Percentiles rank a stretch among this genome's conserved stretches.
phyloP scores from a whole-genome alignment of 352 stramenopile species.

The Pythium biforme region DNA sequence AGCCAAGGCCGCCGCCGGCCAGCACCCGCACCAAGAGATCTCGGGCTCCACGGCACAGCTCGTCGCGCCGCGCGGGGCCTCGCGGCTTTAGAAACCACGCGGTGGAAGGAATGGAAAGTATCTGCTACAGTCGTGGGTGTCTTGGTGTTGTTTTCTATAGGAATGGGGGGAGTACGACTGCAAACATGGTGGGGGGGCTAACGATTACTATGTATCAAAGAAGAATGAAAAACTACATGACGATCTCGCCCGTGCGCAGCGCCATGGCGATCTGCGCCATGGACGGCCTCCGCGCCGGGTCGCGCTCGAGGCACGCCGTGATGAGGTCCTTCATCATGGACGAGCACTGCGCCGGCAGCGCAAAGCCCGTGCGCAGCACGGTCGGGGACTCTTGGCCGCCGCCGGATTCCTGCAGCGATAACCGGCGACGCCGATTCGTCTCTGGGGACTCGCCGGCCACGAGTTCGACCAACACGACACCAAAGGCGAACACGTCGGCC shows the following conservation, averaged over 20 bases:
- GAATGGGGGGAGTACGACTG: too few species aligned
- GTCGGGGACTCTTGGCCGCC: slow-evolving; percentile 31
- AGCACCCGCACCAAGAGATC: not conserved
- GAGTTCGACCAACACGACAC: slow-evolving; percentile 77
- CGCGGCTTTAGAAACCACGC: slow-evolving; percentile 23
- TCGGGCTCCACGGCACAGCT: not conserved
- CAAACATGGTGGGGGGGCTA: too few species aligned
- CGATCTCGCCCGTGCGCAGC: slow-evolving; percentile 59
- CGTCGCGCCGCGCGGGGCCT: slow-evolving; percentile 6
- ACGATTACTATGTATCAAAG: slow-evolving; percentile 4
- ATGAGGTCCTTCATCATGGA: slow-evolving; percentile 68
- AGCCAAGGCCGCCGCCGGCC: slow-evolving; percentile 27
- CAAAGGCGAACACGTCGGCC: slow-evolving; percentile 76
- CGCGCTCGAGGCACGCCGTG: slow-evolving; percentile 51
- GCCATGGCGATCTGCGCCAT: slow-evolving; percentile 63
- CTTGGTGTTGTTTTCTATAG: not conserved
- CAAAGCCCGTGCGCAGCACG: slow-evolving; percentile 50
- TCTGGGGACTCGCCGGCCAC: slow-evolving; percentile 67
- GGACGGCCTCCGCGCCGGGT: slow-evolving; percentile 48
- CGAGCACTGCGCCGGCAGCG: slow-evolving; percentile 53
- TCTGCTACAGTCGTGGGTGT: not conserved
- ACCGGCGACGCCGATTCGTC: slow-evolving; percentile 49
- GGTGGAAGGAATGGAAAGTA: not conserved
- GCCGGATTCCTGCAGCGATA: slow-evolving; percentile 34
- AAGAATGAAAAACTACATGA: slow-evolving; percentile 29